A percentile compares a stretch with the other conserved stretches of the same genome.
These are phyloP conservation scores for Trametes sp. DNA, from an alignment of 1,284 basidiomycete species.

Conservation along the genomic window DNA sequence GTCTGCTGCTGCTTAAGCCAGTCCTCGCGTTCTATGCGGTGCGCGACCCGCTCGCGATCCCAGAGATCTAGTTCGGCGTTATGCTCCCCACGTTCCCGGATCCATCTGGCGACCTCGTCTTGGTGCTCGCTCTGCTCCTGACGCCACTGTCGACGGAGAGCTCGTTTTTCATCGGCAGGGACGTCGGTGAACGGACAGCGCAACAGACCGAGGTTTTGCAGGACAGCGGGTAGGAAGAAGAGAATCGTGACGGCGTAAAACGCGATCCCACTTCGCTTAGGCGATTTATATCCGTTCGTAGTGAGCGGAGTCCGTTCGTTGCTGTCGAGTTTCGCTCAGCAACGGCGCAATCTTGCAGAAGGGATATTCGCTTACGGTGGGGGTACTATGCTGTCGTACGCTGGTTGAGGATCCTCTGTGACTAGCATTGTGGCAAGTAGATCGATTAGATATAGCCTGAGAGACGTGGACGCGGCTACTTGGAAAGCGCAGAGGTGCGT, in stretches of 20 bases:
- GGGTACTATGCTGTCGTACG: neutral
- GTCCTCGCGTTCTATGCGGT: slow-evolving; percentile 5
- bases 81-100: slow-evolving; percentile 14
- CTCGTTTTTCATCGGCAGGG: slow-evolving; percentile 10
- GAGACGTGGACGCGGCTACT: too few relatives aligned
- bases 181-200: slow-evolving; percentile 15
- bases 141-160: slow-evolving; percentile 11
- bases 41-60: slow-evolving; percentile 8
- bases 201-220: slow-evolving; percentile 15
- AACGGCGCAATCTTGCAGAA: too few relatives aligned
- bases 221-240: slow-evolving; percentile 10
- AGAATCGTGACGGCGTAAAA: neutral
- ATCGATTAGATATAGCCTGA: too few relatives aligned
- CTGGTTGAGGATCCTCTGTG: neutral
- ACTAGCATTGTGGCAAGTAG: neutral
- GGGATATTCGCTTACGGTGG: too few relatives aligned
- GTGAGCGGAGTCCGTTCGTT: neutral
- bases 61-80: slow-evolving; percentile 1
- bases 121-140: slow-evolving; percentile 5
- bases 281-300: neutral
- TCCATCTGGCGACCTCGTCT: slow-evolving; percentile 10
- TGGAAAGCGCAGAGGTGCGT: too few relatives aligned
- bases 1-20: neutral
- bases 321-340: neutral
- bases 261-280: neutral